A percentile compares a stretch with the other conserved stretches of the same genome.
These are phyloP conservation scores for Plasmopara muralis DNA, from an alignment of 352 stramenopile species.

Conservation along the genomic window DNA sequence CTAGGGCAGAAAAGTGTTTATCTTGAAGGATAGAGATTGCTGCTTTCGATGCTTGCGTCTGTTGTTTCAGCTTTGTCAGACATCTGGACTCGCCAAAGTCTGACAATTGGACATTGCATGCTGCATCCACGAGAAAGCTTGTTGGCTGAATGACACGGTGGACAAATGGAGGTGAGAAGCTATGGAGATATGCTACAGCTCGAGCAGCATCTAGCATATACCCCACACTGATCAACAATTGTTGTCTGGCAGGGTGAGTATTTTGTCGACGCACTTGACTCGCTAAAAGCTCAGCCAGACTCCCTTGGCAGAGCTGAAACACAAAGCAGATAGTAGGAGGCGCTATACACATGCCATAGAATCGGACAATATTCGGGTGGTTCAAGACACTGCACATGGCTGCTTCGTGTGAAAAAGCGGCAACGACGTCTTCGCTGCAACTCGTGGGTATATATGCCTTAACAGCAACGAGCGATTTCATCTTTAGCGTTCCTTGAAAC, in stretches of 20 bases:
- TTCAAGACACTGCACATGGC: slow-evolving; percentile 27
- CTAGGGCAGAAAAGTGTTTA: not conserved
- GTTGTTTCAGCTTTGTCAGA: slow-evolving; percentile 9
- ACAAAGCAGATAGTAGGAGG: slow-evolving; percentile 41
- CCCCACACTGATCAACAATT: slow-evolving; percentile 31
- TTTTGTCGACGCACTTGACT: slow-evolving; percentile 17
- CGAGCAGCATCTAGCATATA: slow-evolving; percentile 44
- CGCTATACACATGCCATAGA: slow-evolving; percentile 35
- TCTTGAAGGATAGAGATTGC: slow-evolving; percentile 9
- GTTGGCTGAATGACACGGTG: slow-evolving; percentile 42
- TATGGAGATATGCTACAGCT: slow-evolving; percentile 42
- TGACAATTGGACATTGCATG: slow-evolving; percentile 30
- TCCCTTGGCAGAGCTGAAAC: slow-evolving; percentile 30
- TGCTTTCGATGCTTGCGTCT: slow-evolving; percentile 1
- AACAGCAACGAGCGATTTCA: slow-evolving; percentile 33
- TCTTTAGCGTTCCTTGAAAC: slow-evolving; percentile 31
- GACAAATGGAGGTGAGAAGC: slow-evolving; percentile 37
- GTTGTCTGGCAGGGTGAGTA: slow-evolving; percentile 14
- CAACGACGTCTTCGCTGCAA: slow-evolving; percentile 28
- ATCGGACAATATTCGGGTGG: slow-evolving; percentile 39
- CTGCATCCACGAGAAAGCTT: slow-evolving; percentile 38
- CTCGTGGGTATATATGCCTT: slow-evolving; percentile 36
- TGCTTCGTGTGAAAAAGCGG: slow-evolving; percentile 37
- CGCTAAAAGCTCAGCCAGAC: slow-evolving; percentile 17
- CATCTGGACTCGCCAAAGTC: slow-evolving; percentile 34